Conservation (phyloP, 208 protist species). For the Wallacemonas sp. region DNA sequence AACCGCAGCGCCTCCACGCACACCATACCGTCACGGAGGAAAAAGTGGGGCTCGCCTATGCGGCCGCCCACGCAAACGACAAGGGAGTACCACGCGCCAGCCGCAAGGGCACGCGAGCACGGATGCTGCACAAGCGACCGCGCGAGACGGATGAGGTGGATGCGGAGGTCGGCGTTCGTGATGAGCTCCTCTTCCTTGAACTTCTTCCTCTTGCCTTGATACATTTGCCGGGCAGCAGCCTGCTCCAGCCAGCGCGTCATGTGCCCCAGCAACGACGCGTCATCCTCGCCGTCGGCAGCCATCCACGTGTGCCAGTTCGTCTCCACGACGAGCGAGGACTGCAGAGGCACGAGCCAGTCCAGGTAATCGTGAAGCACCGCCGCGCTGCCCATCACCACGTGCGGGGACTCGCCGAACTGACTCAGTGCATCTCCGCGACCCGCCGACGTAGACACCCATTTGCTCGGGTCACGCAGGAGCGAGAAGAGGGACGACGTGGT, state of each 20-base stretch:
- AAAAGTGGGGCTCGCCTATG: conserved; percentile 20
- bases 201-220: conserved; percentile 6
- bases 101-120: conserved; percentile 24
- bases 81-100: conserved; percentile 24
- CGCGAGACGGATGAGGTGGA: conserved; percentile 23
- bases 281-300: background rate
- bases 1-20: conserved; percentile 29
- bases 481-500: conserved; percentile 1
- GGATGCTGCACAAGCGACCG: conserved; percentile 26
- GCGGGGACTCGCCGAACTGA: conserved; percentile 4
- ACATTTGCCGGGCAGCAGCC: conserved; percentile 12
- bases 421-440: background rate
- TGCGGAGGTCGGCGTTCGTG: conserved; percentile 15
- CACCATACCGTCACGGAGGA: conserved; percentile 8
- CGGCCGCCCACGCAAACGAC: conserved; percentile 18
- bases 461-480: conserved; percentile 24
- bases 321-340: conserved; percentile 12
- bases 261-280: conserved; percentile 17
- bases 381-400: conserved; percentile 8
- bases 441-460: conserved; percentile 14
- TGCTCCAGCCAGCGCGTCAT: conserved; percentile 21
- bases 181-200: conserved; percentile 9
- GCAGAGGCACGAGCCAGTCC: conserved; percentile 13
- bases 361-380: conserved; percentile 7
- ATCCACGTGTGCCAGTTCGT: conserved; percentile 16